phyloP scores from a whole-genome alignment of 306 rosid genomes.

The Styphnolobium japonicum region DNA sequence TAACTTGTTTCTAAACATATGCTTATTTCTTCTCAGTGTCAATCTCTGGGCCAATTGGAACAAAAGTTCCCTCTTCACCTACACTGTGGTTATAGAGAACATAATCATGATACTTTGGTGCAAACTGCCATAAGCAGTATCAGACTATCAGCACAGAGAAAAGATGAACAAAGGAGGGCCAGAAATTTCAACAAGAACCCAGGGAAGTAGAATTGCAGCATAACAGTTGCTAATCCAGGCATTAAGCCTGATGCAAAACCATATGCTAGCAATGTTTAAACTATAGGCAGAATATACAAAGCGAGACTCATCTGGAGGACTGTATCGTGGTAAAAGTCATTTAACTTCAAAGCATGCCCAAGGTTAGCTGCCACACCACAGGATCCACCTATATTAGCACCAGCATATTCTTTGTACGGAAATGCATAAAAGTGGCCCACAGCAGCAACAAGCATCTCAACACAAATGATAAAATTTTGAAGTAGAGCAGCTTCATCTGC shows the following conservation, averaged over 20 bases:
- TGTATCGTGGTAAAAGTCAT: constrained; percentile 94
- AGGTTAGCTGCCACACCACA: constrained; percentile 84
- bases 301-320: constrained; percentile 82
- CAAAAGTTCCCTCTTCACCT: constrained; percentile 95
- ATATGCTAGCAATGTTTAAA: background rate
- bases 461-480: constrained; percentile 89
- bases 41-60: constrained; percentile 97
- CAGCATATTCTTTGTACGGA: constrained; percentile 99
- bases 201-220: constrained; percentile 1
- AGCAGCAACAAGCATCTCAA: constrained; percentile 98
- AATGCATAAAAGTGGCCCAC: constrained; percentile 90
- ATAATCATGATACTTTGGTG: constrained; percentile 98
- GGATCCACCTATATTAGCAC: constrained; percentile 86
- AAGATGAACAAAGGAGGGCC: background rate
- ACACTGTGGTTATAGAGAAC: constrained; percentile 93
- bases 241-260: constrained; percentile 12
- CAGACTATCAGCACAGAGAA: constrained; percentile 25
- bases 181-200: constrained; percentile 9
- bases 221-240: background rate
- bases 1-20: constrained; percentile 62
- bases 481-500: constrained; percentile 86
- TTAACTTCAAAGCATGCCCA: constrained; percentile 83
- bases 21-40: constrained; percentile 77
- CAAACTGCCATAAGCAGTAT: constrained; percentile 63
- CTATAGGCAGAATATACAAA: constrained; percentile 1